Base-by-base conservation (phyloP, 2,329 filamentous ascomycete genomes). In the Verticillium nonalfalfae region DNA sequence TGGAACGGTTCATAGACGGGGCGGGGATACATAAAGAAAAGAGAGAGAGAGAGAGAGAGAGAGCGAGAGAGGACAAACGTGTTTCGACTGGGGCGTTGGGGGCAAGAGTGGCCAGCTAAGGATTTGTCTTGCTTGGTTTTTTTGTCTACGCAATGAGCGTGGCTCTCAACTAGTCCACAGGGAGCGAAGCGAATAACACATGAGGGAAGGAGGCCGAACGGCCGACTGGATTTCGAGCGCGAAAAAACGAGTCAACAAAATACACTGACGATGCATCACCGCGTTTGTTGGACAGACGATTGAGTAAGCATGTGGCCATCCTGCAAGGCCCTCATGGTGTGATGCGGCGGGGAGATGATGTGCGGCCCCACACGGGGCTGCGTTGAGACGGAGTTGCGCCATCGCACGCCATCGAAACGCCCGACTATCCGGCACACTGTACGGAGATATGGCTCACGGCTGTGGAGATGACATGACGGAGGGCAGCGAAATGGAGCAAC, bases 141-240 rank as follows among this genome's bases (percentile, higher is more conserved):
- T 56, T 58, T 50, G 26, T 56, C 52, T 45, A 50, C 36, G 35
- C 14, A 18, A 63, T 56, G 58, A 50, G 33, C 54, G 57, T 64
- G 61, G 61, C 61, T 60, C 38, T 64, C 63, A 64, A 64, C 61
- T 63, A 61, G 54, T 52, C 59, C 59, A 59, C 56, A 52, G 45
- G 45, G 45, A 52, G 45, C 45, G 45, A 52, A 52, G 45, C 45
- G 45, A 52, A 52, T 26, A 52, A 52, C 45, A 52, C 7, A 21
- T 52, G 21, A 21, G 18, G 45, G 45, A 21, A 45, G 45, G 45
- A 5, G 15, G 45, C 3, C 9, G n/a, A 26, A 18, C n/a, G 45
- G 15, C 18, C 45, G 4, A 31, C 18, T 52, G 45, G 18, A 52
- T 18, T 52, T 31, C 13, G 18, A 52, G n/a, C 45, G 26, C 26